Conservation (phyloP, 1,284 basidiomycete species). For the Sporisorium sorghi region DNA sequence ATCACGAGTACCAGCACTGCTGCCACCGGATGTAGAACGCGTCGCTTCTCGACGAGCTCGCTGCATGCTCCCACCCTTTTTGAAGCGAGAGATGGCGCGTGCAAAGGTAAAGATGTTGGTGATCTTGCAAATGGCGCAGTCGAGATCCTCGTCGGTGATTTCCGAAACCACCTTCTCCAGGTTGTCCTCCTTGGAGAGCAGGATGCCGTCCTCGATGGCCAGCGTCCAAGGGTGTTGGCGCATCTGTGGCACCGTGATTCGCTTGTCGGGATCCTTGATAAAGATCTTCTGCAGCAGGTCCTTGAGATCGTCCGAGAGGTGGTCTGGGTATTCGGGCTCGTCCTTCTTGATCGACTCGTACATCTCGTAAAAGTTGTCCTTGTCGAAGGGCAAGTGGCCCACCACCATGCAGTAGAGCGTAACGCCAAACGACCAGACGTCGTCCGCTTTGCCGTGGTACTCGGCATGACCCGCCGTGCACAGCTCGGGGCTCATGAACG, state of each 20-base stretch:
- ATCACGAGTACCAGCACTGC: constrained; percentile 22
- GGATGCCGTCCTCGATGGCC: constrained; percentile 27
- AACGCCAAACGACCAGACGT: constrained; percentile 74
- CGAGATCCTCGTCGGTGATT: constrained; percentile 67
- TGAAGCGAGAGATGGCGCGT: constrained; percentile 66
- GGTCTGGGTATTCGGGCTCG: constrained; percentile 56
- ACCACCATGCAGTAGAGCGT: constrained; percentile 74
- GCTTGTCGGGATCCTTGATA: constrained; percentile 56
- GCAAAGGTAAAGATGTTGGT: constrained; percentile 67
- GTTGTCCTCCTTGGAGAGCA: constrained; percentile 58
- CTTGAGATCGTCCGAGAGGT: constrained; percentile 46
- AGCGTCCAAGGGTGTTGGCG: constrained; percentile 63
- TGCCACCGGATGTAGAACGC: constrained; percentile 24
- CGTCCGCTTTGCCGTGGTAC: constrained; percentile 72
- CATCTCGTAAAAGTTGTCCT: constrained; percentile 72
- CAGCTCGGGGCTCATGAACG: constrained; percentile 74
- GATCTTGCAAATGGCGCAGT: constrained; percentile 64
- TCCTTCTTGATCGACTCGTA: constrained; percentile 72
- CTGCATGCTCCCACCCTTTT: constrained; percentile 44
- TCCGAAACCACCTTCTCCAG: constrained; percentile 54
- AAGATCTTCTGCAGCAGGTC: constrained; percentile 60
- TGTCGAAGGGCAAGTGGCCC: constrained; percentile 73
- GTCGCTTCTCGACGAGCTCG: constrained; percentile 30
- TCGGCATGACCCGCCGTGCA: constrained; percentile 58
- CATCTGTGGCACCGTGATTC: constrained; percentile 58